A percentile compares a stretch with the other conserved stretches of the same genome.
Evolutionary conservation across 176 grass and related monocot species (phyloP).

Genomic region (Phyllostachys edulis): DNA sequence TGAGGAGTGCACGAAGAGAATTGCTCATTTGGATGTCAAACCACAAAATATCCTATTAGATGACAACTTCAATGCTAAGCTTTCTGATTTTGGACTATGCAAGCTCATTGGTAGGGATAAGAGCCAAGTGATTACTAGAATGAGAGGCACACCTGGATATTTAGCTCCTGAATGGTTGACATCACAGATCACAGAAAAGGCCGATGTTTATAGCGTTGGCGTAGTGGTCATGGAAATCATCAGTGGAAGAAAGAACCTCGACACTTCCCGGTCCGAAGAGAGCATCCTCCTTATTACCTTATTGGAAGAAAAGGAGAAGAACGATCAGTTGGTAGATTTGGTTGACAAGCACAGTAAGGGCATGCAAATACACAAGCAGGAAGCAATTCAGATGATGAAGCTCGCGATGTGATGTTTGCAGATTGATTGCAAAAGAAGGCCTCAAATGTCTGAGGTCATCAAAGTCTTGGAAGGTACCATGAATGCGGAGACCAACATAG

Average conservation of each 20-base stretch:
- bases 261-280: slow-evolving; percentile 31
- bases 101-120: too few species aligned
- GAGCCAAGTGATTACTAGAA: too few species aligned
- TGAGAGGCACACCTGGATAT: too few species aligned
- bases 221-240: slow-evolving; percentile 40
- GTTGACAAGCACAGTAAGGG: background rate
- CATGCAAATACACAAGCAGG: slow-evolving; percentile 22
- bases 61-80: too few species aligned
- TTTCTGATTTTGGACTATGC: too few species aligned
- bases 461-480: slow-evolving; percentile 45
- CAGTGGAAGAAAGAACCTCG: slow-evolving; percentile 32
- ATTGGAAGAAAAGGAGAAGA: slow-evolving; percentile 36
- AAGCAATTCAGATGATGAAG: slow-evolving; percentile 33
- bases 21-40: slow-evolving; percentile 46
- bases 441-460: slow-evolving; percentile 43
- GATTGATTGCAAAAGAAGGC: slow-evolving; percentile 30
- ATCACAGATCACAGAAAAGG: too few species aligned
- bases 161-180: too few species aligned
- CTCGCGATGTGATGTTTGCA: slow-evolving; percentile 67
- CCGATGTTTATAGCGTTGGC: too few species aligned
- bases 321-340: slow-evolving; percentile 19
- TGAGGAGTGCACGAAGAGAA: slow-evolving; percentile 44
- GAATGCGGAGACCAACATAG: slow-evolving; percentile 14
- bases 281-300: slow-evolving; percentile 33
- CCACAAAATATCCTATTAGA: too few species aligned